phyloP scores from a whole-genome alignment of 805 yeast genomes.

The Candida insectorum region DNA sequence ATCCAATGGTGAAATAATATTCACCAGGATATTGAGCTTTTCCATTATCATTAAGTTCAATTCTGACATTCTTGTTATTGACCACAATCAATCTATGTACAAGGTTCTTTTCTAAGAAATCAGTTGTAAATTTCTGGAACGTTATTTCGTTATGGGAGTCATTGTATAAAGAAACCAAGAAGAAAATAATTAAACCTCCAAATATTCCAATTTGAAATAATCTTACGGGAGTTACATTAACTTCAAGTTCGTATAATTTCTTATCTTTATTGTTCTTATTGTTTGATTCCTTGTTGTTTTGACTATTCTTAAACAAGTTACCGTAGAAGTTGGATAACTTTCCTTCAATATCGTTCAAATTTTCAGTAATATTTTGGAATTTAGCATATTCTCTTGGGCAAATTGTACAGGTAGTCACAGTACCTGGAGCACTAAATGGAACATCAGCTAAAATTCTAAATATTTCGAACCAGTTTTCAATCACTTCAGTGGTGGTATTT shows the following conservation, averaged over 20 bases:
- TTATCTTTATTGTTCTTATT: slow-evolving; percentile 11
- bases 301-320: slow-evolving; percentile 4
- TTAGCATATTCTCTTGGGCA: slow-evolving; percentile 26
- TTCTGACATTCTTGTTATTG: slow-evolving; percentile 72
- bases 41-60: slow-evolving; percentile 63
- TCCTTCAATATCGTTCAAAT: slow-evolving; percentile 8
- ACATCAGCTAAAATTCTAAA: slow-evolving; percentile 24
- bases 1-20: slow-evolving; percentile 71
- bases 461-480: slow-evolving; percentile 26
- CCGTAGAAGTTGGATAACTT: slow-evolving; percentile 10
- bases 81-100: slow-evolving; percentile 74
- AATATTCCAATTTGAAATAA: slow-evolving; percentile 31
- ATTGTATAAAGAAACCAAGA: slow-evolving; percentile 16
- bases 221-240: slow-evolving; percentile 20
- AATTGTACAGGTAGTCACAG: slow-evolving; percentile 20
- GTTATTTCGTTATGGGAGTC: slow-evolving; percentile 54
- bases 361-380: slow-evolving; percentile 8
- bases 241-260: slow-evolving; percentile 8
- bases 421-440: slow-evolving; percentile 20
- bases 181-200: slow-evolving; percentile 23
- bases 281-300: slow-evolving; percentile 3
- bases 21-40: slow-evolving; percentile 40
- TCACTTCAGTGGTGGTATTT: slow-evolving; percentile 13
- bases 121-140: slow-evolving; percentile 85
- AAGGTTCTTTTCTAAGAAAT: slow-evolving; percentile 70